A percentile compares a stretch with the other conserved stretches of the same genome.
These are phyloP conservation scores for Fagopyrum tataricum DNA, from an alignment of 148 eudicot species.

Conservation along the genomic window DNA sequence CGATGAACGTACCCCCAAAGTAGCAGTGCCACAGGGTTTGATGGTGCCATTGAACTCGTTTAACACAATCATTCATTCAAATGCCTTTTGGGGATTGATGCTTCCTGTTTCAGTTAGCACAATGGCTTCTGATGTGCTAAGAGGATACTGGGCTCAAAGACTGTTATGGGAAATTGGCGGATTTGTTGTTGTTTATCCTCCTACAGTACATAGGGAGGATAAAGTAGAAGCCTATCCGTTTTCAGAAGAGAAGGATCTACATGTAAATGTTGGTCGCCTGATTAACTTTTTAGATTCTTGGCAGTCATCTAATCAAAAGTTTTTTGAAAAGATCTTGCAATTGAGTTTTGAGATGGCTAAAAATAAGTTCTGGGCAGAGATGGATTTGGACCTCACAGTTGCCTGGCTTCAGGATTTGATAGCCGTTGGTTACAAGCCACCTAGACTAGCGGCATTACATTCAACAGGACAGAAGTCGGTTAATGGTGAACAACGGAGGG, in stretches of 20 bases:
- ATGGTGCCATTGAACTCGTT: slow-evolving; percentile 34
- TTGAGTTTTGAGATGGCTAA: slow-evolving; percentile 26
- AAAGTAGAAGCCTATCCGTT: slow-evolving; percentile 22
- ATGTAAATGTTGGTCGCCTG: slow-evolving; percentile 28
- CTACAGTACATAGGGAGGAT: slow-evolving; percentile 25
- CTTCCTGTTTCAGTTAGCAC: slow-evolving; percentile 30
- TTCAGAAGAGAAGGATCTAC: slow-evolving; percentile 33
- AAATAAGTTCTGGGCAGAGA: slow-evolving; percentile 31
- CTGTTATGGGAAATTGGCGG: slow-evolving; percentile 35
- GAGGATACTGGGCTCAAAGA: slow-evolving; percentile 37
- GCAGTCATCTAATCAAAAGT: slow-evolving; percentile 15
- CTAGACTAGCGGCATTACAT: slow-evolving; percentile 17
- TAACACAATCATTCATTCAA: slow-evolving; percentile 26
- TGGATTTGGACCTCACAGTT: slow-evolving; percentile 25
- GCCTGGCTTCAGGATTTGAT: slow-evolving; percentile 37
- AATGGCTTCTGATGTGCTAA: slow-evolving; percentile 37
- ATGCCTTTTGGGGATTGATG: slow-evolving; percentile 34
- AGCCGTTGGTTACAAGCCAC: slow-evolving; percentile 27
- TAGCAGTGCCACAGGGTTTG: slow-evolving; percentile 30
- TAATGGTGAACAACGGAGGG: slow-evolving; percentile 17
- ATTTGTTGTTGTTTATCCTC: slow-evolving; percentile 28
- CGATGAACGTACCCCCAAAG: slow-evolving; percentile 30
- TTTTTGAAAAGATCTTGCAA: slow-evolving; percentile 27
- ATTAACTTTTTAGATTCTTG: slow-evolving; percentile 24
- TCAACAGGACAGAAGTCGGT: slow-evolving; percentile 12